Conservation (phyloP, 148 eudicot species). For the Nepenthes gracilis region DNA sequence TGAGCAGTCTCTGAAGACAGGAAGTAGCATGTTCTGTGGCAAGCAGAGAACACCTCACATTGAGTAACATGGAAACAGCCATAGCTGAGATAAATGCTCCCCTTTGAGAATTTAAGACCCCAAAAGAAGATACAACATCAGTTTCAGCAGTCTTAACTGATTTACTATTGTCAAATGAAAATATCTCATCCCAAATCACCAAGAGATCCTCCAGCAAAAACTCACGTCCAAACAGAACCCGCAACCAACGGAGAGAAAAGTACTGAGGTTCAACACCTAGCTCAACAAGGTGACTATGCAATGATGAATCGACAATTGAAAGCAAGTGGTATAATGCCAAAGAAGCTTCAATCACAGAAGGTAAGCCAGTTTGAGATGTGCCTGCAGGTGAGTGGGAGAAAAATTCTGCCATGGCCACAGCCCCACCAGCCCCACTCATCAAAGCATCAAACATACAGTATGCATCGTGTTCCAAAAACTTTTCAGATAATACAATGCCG, state of each 20-base stretch:
- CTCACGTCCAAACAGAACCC: constrained; percentile 94
- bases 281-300: constrained; percentile 81
- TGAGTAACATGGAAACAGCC: constrained; percentile 92
- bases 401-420: constrained; percentile 77
- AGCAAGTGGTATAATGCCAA: constrained; percentile 74
- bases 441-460: constrained; percentile 90
- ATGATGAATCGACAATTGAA: constrained; percentile 72
- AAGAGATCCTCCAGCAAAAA: constrained; percentile 65
- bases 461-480: constrained; percentile 91
- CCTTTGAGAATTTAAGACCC: constrained; percentile 55
- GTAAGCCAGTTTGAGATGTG: constrained; percentile 43
- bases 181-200: constrained; percentile 83
- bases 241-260: constrained; percentile 90
- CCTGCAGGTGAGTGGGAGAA: constrained; percentile 48
- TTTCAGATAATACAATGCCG: constrained; percentile 78
- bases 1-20: constrained; percentile 88
- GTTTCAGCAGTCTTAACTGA: constrained; percentile 16
- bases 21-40: constrained; percentile 85
- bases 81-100: constrained; percentile 83
- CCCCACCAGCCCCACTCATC: constrained; percentile 81
- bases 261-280: constrained; percentile 96
- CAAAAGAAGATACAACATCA: constrained; percentile 32
- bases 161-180: constrained; percentile 51
- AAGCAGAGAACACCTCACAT: constrained; percentile 71
- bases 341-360: constrained; percentile 93